Evolutionary conservation across 2,329 filamentous ascomycete genomes (phyloP).

Genomic region (Chalaropsis ovoidea): DNA sequence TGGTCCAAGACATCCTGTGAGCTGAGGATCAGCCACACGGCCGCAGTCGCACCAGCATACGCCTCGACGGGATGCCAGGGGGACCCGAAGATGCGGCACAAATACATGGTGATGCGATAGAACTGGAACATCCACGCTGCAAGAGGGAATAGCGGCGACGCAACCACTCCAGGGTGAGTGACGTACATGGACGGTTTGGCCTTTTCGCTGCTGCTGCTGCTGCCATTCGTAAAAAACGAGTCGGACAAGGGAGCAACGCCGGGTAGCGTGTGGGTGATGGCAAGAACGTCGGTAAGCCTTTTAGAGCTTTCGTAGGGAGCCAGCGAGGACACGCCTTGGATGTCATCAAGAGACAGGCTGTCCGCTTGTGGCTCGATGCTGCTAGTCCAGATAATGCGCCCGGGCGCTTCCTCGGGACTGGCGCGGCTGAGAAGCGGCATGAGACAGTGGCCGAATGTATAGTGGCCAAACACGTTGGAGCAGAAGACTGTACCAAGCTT

Average conservation of each 20-base stretch:
- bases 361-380: constrained; percentile 57
- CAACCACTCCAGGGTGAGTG: constrained; percentile 77
- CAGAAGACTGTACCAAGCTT: constrained; percentile 73
- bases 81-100: constrained; percentile 69
- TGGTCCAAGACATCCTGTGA: constrained; percentile 52
- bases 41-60: constrained; percentile 65
- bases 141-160: constrained; percentile 70
- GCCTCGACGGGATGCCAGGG: constrained; percentile 75
- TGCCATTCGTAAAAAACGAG: constrained; percentile 23
- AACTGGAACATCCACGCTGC: constrained; percentile 56
- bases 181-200: constrained; percentile 58
- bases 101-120: constrained; percentile 57
- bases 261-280: constrained; percentile 61
- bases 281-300: constrained; percentile 72
- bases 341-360: constrained; percentile 55
- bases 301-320: constrained; percentile 79
- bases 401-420: constrained; percentile 35
- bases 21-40: constrained; percentile 68
- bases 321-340: constrained; percentile 57
- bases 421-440: constrained; percentile 57
- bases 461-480: constrained; percentile 92
- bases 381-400: constrained; percentile 76
- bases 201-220: constrained; percentile 21
- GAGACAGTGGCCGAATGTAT: constrained; percentile 73
- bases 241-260: constrained; percentile 40